Base-by-base conservation (phyloP, 2,329 filamentous ascomycete genomes). In the Dothidotthia symphoricarpi region DNA sequence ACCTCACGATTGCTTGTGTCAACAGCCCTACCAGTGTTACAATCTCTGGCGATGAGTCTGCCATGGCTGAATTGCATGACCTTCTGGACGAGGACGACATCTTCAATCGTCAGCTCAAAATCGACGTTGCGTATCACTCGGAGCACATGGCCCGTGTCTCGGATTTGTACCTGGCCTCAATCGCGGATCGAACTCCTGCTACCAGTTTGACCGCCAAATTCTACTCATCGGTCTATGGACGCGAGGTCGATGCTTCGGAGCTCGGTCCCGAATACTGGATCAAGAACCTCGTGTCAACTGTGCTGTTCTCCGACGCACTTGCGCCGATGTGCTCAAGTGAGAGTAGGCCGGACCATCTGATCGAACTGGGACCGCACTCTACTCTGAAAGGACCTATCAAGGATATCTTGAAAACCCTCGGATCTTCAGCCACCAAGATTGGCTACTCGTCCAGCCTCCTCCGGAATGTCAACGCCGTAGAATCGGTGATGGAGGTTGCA, bases 81-180 rank as follows among this genome's bases (percentile, higher is more conserved):
- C 47, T 57, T 1, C 47, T 74, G 1, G 58, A 71, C 15, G 59
- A 66, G 6, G 53, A 65, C 24, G 45, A 36, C 3, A 65, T 63
- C 12, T 75, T 74, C 40, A 59, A 54, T 1, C 58, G 71, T 2
- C 47, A 55, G 16, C 59, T 76, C 1, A 59, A 65, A 33, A 67
- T 74, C 3, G 67, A 72, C 13, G 66, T 54, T 6, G 73, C 73
- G 0, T 76, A 75, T 36, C 74, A 75, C 40, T 57, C 53, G 4
- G 48, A 57, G 33, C 52, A 55, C 27, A 57, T 59, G 55, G 34
- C 49, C 11, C 22, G 46, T 1, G 37, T 58, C 13, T 50, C 46
- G 5, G 50, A 55, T 4, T 50, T 53, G 3, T 63, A 62, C 24
- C 40, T 14, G 48, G 19, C 19, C 19, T 5, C 5, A 9, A 22